Evolutionary conservation across 129 eudicot genomes (phyloP).

Genomic region (Flaveria trinervia): DNA sequence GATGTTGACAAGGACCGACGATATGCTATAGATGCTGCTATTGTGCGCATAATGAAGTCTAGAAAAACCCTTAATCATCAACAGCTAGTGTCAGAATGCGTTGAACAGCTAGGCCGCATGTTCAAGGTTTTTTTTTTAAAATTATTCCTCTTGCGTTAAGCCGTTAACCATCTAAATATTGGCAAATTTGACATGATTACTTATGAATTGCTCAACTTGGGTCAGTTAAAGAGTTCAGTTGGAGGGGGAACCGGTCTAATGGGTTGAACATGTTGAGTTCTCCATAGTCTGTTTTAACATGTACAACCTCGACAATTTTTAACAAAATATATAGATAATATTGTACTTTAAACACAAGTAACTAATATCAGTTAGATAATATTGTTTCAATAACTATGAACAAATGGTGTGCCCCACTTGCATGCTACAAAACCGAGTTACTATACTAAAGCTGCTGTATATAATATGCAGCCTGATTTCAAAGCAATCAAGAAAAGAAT

Average conservation of each 20-base stretch:
- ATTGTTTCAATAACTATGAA: background rate
- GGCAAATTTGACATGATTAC: background rate
- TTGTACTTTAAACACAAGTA: background rate
- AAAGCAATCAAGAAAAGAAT: constrained; percentile 80
- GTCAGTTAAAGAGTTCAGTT: background rate
- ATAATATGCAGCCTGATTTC: constrained; percentile 72
- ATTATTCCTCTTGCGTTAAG: background rate
- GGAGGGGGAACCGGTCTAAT: background rate
- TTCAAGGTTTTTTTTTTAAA: constrained; percentile 59
- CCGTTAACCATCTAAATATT: background rate
- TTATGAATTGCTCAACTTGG: background rate
- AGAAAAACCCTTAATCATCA: constrained; percentile 68
- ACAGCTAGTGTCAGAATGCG: constrained; percentile 73
- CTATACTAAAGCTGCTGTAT: background rate
- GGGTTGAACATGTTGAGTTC: background rate
- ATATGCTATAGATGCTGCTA: constrained; percentile 86
- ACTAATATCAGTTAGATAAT: background rate
- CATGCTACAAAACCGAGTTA: background rate
- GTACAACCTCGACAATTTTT: background rate
- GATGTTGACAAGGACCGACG: constrained; percentile 89
- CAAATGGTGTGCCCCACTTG: background rate
- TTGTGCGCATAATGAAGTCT: constrained; percentile 89
- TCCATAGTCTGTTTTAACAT: background rate
- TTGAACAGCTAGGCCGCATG: constrained; percentile 71
- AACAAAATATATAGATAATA: background rate